These are phyloP conservation scores for Pyricularia sp. DNA, from an alignment of 2,329 filamentous ascomycete species.

Conservation along the genomic window DNA sequence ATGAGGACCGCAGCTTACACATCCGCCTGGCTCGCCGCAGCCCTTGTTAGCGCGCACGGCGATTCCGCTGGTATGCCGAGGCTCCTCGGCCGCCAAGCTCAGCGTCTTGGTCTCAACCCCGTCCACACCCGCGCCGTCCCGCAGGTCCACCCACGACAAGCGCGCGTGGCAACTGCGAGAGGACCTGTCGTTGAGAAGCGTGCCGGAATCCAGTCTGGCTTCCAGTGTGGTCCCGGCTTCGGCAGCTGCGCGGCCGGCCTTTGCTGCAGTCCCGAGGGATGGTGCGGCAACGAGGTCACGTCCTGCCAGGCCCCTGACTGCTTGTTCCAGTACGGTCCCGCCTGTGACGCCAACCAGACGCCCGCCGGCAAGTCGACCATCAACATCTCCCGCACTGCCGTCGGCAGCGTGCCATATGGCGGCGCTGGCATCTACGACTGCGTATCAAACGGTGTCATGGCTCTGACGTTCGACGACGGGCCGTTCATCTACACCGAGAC, in stretches of 20 bases:
- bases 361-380: conserved; percentile 15
- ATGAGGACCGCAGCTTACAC: not conserved
- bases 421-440: conserved; percentile 23
- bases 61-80: not conserved
- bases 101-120: not conserved
- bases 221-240: not conserved
- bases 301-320: conserved; percentile 16
- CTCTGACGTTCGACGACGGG: conserved; percentile 25
- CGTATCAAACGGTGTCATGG: conserved; percentile 23
- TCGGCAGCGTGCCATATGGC: conserved; percentile 17
- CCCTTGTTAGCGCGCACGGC: not conserved
- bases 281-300: not conserved
- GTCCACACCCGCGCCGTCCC: not conserved
- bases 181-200: not conserved
- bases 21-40: not conserved
- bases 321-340: conserved; percentile 16
- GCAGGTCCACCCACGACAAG: not conserved
- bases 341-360: conserved; percentile 17
- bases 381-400: conserved; percentile 11
- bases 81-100: not conserved
- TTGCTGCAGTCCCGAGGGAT: not conserved
- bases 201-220: not conserved
- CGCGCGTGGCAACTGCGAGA: not conserved
- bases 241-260: not conserved
- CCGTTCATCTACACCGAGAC: conserved; percentile 20